Percentiles rank a stretch among this genome's conserved stretches.
Evolutionary conservation across 305 asterid genomes (phyloP).

Genomic region (Lippia alba): DNA sequence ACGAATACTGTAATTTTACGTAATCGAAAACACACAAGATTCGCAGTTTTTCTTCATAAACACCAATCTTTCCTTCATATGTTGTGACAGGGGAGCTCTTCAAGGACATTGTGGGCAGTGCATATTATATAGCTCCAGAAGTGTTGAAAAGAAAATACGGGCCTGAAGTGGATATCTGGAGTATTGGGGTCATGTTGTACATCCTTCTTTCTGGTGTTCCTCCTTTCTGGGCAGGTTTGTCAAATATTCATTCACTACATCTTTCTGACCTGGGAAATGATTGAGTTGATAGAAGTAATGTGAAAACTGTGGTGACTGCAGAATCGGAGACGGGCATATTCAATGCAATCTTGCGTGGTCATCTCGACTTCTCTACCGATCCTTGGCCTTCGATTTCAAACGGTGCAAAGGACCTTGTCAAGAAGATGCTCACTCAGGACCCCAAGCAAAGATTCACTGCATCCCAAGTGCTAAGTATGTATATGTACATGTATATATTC

Average conservation of each 20-base stretch:
- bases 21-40: too few species aligned
- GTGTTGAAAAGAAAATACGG: slow-evolving; percentile 69
- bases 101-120: slow-evolving; percentile 71
- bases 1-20: too few species aligned
- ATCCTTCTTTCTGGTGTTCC: slow-evolving; percentile 72
- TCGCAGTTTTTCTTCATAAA: too few species aligned
- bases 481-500: slow-evolving; percentile 11
- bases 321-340: slow-evolving; percentile 72
- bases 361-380: slow-evolving; percentile 57
- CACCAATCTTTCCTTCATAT: too few species aligned
- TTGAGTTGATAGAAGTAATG: neutral
- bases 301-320: neutral
- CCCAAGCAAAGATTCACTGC: slow-evolving; percentile 68
- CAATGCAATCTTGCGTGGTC: slow-evolving; percentile 61
- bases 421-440: slow-evolving; percentile 59
- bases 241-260: neutral
- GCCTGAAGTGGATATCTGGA: slow-evolving; percentile 71
- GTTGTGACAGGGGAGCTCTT: slow-evolving; percentile 54
- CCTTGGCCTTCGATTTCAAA: slow-evolving; percentile 69
- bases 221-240: slow-evolving; percentile 70
- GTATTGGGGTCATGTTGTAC: slow-evolving; percentile 71
- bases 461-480: slow-evolving; percentile 64
- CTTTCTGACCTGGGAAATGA: neutral
- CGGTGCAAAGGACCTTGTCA: slow-evolving; percentile 69
- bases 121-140: slow-evolving; percentile 72